Percentiles rank a stretch among this genome's conserved stretches.
These are phyloP conservation scores for Epichloe typhina DNA, from an alignment of 2,329 filamentous ascomycete genomes.

Conservation along the genomic window DNA sequence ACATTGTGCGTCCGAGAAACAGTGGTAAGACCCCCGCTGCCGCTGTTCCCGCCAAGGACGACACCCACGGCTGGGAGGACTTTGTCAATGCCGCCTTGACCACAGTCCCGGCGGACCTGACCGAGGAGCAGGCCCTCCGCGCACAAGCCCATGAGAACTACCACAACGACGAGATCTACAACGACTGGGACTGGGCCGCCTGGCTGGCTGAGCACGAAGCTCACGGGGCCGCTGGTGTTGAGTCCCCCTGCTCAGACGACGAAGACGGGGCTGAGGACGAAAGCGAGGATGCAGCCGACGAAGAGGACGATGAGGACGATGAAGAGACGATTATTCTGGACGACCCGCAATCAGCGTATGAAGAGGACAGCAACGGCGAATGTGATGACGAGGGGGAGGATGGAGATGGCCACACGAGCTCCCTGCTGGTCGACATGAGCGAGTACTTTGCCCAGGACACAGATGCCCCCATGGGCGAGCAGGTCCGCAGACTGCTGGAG, in stretches of 20 bases:
- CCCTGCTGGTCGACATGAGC: neutral
- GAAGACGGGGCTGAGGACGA: neutral
- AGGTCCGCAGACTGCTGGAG: neutral
- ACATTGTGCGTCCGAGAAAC: conserved; percentile 12
- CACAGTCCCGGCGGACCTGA: conserved; percentile 11
- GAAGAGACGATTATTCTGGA: conserved; percentile 1
- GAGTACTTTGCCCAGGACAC: neutral
- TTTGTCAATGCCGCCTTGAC: conserved; percentile 15
- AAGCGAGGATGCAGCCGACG: neutral
- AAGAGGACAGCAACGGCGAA: conserved; percentile 2
- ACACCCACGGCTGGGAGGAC: conserved; percentile 13
- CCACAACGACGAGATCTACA: conserved; percentile 6
- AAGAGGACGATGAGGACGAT: conserved; percentile 6
- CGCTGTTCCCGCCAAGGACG: conserved; percentile 7
- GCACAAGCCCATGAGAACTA: conserved; percentile 14
- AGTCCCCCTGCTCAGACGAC: neutral
- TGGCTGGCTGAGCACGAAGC: conserved; percentile 11
- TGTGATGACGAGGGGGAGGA: conserved; percentile 1
- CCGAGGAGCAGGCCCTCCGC: conserved; percentile 13
- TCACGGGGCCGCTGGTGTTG: too few species aligned
- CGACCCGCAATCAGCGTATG: neutral
- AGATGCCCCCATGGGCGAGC: neutral
- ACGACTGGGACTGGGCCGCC: conserved; percentile 11
- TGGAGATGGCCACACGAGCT: neutral
- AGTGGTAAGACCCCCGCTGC: conserved; percentile 4